Evolutionary conservation across 2,329 filamentous ascomycete genomes (phyloP).

Genomic region (Colletotrichum limetticola): DNA sequence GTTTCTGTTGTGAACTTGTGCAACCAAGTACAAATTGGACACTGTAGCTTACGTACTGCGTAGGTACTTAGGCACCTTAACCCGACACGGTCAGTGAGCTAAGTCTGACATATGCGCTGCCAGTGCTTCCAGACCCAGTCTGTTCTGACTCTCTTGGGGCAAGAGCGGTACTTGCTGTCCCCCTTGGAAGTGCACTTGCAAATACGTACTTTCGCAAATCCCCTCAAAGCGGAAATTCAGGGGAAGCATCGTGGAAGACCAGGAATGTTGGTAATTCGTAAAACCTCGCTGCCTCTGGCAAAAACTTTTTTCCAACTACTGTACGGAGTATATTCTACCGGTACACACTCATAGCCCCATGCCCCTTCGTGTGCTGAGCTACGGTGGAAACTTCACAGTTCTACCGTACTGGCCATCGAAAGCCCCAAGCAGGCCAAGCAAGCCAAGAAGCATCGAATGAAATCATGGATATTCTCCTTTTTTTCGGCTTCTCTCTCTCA

Average conservation of each 20-base stretch:
- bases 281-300: background rate
- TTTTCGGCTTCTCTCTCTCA: background rate
- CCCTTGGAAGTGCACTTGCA: background rate
- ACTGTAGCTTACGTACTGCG: background rate
- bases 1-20: background rate
- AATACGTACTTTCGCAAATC: background rate
- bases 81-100: background rate
- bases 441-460: background rate
- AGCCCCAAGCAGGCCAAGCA: background rate
- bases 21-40: background rate
- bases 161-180: background rate
- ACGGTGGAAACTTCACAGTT: too few species aligned
- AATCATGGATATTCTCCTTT: background rate
- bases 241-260: slow-evolving; percentile 19
- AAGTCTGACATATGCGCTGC: background rate
- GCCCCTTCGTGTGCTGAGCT: too few species aligned
- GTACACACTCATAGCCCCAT: background rate
- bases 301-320: background rate
- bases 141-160: background rate
- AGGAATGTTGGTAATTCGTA: background rate
- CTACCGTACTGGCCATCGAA: background rate
- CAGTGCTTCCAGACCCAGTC: background rate
- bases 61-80: too few species aligned
- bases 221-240: slow-evolving; percentile 18
- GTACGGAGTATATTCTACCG: too few species aligned